Evolutionary conservation across 805 yeast species (phyloP).

Genomic region (Metschnikowia henanensis): DNA sequence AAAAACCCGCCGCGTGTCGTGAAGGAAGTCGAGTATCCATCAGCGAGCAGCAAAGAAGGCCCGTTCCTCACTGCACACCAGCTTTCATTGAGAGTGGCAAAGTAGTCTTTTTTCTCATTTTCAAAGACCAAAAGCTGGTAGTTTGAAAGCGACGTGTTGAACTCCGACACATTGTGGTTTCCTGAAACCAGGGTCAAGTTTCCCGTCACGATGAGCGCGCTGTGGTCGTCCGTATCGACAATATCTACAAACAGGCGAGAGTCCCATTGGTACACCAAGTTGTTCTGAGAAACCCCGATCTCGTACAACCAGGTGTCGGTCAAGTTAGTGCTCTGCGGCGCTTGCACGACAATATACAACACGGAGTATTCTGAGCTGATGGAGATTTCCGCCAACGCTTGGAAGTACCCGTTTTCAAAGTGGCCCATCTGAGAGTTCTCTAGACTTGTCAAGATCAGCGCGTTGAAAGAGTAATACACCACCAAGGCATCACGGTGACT

Average conservation of each 20-base stretch:
- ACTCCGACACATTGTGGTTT: slow-evolving; percentile 9
- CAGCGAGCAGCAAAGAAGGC: slow-evolving; percentile 33
- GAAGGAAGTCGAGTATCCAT: slow-evolving; percentile 30
- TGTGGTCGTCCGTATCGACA: slow-evolving; percentile 68
- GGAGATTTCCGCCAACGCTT: slow-evolving; percentile 39
- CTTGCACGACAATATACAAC: slow-evolving; percentile 40
- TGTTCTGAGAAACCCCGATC: slow-evolving; percentile 63
- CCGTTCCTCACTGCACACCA: slow-evolving; percentile 72
- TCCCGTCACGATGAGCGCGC: slow-evolving; percentile 67
- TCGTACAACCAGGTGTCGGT: slow-evolving; percentile 58
- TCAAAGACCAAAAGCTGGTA: slow-evolving; percentile 51
- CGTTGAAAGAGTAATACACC: slow-evolving; percentile 41
- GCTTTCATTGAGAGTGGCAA: slow-evolving; percentile 48
- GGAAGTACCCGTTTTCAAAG: slow-evolving; percentile 38
- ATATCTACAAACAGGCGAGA: slow-evolving; percentile 51
- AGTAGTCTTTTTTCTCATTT: slow-evolving; percentile 33
- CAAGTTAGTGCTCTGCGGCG: slow-evolving; percentile 39
- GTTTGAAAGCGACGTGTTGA: slow-evolving; percentile 27
- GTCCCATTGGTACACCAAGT: slow-evolving; percentile 72
- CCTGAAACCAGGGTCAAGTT: slow-evolving; percentile 32
- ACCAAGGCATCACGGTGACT: slow-evolving; percentile 27
- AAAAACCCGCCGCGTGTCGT: slow-evolving; percentile 48
- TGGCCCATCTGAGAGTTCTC: slow-evolving; percentile 29
- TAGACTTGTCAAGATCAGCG: slow-evolving; percentile 30
- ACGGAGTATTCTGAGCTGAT: slow-evolving; percentile 9